phyloP scores from a whole-genome alignment of 2,329 filamentous ascomycete genomes.

The Fusarium anguioides region DNA sequence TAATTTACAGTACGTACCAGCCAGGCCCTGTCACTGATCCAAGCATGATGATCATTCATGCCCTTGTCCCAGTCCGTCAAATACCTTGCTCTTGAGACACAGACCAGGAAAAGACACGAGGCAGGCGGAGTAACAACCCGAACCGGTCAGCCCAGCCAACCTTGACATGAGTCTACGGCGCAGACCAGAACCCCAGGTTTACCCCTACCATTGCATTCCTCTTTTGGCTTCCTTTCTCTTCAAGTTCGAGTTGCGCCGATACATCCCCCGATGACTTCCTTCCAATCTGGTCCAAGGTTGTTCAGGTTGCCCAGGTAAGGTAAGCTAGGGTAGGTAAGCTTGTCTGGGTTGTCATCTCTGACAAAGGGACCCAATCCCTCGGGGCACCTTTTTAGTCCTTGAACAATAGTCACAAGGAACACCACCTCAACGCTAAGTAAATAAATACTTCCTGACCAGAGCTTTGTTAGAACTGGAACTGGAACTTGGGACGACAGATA shows the following conservation, averaged over 20 bases:
- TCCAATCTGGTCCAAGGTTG: slow-evolving; percentile 3
- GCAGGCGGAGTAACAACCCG: slow-evolving; percentile 38
- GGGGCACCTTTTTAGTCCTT: not conserved
- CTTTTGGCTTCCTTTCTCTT: slow-evolving; percentile 10
- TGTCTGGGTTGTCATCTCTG: slow-evolving; percentile 5
- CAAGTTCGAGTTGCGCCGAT: slow-evolving; percentile 3
- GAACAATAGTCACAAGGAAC: not conserved
- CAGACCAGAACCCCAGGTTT: slow-evolving; percentile 35
- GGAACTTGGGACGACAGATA: not conserved
- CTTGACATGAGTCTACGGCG: slow-evolving; percentile 11
- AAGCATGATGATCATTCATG: slow-evolving; percentile 26
- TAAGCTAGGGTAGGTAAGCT: too few relatives aligned
- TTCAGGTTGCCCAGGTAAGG: not conserved
- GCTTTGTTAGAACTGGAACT: too few relatives aligned
- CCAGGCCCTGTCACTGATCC: slow-evolving; percentile 17
- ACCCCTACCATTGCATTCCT: slow-evolving; percentile 24
- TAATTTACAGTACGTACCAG: not conserved
- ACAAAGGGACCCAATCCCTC: slow-evolving; percentile 25
- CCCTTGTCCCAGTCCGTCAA: not conserved
- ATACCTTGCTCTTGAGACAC: slow-evolving; percentile 5
- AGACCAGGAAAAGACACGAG: slow-evolving; percentile 30
- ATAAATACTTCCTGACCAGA: not conserved
- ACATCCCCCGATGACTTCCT: slow-evolving; percentile 2
- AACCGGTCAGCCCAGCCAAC: slow-evolving; percentile 32
- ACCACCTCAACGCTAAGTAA: not conserved